Evolutionary conservation across 495 filamentous ascomycete species (phyloP).

Genomic region (Ascobolus immersus): DNA sequence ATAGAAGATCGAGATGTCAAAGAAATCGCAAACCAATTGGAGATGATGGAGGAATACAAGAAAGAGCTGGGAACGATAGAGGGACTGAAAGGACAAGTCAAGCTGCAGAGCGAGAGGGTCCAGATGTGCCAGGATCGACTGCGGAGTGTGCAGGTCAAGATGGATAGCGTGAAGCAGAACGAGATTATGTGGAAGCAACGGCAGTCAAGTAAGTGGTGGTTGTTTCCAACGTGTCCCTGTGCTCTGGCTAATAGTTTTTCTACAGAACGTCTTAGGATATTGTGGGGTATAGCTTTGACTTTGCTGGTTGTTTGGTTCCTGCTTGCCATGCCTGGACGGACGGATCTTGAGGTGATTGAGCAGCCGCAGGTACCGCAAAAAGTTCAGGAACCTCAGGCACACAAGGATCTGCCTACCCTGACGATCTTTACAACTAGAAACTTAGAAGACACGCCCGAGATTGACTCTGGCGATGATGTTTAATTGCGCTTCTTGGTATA

Average conservation of each 20-base stretch:
- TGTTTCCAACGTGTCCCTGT: neutral
- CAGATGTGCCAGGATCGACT: conserved; percentile 15
- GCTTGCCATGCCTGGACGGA: conserved; percentile 4
- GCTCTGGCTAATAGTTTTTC: neutral
- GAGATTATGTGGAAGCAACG: conserved; percentile 12
- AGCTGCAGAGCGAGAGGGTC: conserved; percentile 34
- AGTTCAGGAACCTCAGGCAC: no score
- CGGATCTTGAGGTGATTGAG: neutral
- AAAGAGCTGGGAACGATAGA: conserved; percentile 42
- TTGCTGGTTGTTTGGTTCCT: conserved; percentile 15
- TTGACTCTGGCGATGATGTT: no score
- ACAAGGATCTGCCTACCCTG: no score
- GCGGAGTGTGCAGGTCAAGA: conserved; percentile 11
- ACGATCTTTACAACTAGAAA: no score
- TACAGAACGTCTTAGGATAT: conserved; percentile 11
- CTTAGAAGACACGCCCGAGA: no score
- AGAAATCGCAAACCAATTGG: conserved; percentile 40
- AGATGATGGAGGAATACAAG: conserved; percentile 40
- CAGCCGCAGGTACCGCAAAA: no score
- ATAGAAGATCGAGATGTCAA: conserved; percentile 33
- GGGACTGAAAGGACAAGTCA: conserved; percentile 38
- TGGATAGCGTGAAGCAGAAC: conserved; percentile 14
- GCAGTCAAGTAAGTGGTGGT: conserved; percentile 8
- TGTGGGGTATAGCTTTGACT: conserved; percentile 14
- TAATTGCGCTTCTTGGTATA: no score